phyloP scores from a whole-genome alignment of 495 filamentous ascomycete species.

The Darksidea phi region DNA sequence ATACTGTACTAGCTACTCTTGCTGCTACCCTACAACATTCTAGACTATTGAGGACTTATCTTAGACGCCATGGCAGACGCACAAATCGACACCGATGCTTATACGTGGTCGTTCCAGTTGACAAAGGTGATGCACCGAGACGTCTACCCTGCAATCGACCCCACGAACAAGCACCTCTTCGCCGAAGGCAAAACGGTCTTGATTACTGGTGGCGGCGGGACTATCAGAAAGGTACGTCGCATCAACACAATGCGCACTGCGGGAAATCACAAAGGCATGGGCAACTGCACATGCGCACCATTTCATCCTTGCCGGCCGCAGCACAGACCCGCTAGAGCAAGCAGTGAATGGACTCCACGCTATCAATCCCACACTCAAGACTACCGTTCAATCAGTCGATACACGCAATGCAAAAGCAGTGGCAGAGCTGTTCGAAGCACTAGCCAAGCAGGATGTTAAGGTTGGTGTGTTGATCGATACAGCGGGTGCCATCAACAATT shows the following conservation, averaged over 20 bases:
- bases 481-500: not conserved
- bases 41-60: too few species aligned
- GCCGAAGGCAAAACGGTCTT: constrained; percentile 9
- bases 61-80: not conserved
- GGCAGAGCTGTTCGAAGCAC: not conserved
- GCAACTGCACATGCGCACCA: not conserved
- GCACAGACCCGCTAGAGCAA: not conserved
- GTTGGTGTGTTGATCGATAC: not conserved
- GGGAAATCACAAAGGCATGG: not conserved
- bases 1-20: too few species aligned
- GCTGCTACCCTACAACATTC: too few species aligned
- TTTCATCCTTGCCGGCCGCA: not conserved
- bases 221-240: not conserved
- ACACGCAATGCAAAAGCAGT: not conserved
- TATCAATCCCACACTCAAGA: not conserved
- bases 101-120: not conserved
- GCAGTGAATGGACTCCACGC: not conserved
- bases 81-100: not conserved
- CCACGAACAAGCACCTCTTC: constrained; percentile 2
- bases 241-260: not conserved
- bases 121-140: not conserved
- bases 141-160: constrained; percentile 11
- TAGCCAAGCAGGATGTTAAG: not conserved
- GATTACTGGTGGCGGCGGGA: not conserved
- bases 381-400: not conserved